Base-by-base conservation (phyloP, 2,329 filamentous ascomycete species). In the Fusarium lateritium region DNA sequence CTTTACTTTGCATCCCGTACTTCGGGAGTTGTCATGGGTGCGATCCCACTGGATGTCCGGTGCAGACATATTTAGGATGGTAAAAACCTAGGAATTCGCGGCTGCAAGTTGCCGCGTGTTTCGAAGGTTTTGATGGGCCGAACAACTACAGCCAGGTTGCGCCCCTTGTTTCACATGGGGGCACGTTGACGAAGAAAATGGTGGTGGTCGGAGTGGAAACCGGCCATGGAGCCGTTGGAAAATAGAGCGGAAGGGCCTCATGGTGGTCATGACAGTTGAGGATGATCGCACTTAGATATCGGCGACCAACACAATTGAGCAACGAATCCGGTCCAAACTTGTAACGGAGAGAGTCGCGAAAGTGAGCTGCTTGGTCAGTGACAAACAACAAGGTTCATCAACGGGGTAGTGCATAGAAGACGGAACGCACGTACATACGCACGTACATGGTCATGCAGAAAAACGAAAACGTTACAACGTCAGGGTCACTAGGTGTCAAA, bases 21-120 rank as follows among this genome's bases (percentile, higher is more conserved):
- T 33, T 61, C 43, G 59, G 64, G 59, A 63, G 40, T 46, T 40
- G 40, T 56, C n/a, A 46, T 39, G 47, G 8, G 36, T 55, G 56
- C 60, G 34, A 62, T 63, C 60, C 56, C 58, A 55, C 21, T 45
- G 56, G 62, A 51, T 52, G 38, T 43, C 33, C 59, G 58, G 66
- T 64, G 58, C 46, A 62, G 49, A 63, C 58, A 61, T 50, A 53
- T 60, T 53, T 33, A 53, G 51, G 54, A 49, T 26, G 67, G 62
- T 50, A 46, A 59, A 58, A 46, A 45, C 47, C 45, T 59, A 57
- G 59, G 54, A 58, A 59, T 47, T 65, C 55, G 56, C 67, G 26
- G 46, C 58, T 67, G 65, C 62, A 65, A 34, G 54, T 53, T 74
- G 62, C 70, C 70, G 72, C 58, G 63, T 72, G 70, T 70, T 74